These are phyloP conservation scores for Aureobasidium sp. DNA, from an alignment of 2,329 filamentous ascomycete species.

Conservation along the genomic window DNA sequence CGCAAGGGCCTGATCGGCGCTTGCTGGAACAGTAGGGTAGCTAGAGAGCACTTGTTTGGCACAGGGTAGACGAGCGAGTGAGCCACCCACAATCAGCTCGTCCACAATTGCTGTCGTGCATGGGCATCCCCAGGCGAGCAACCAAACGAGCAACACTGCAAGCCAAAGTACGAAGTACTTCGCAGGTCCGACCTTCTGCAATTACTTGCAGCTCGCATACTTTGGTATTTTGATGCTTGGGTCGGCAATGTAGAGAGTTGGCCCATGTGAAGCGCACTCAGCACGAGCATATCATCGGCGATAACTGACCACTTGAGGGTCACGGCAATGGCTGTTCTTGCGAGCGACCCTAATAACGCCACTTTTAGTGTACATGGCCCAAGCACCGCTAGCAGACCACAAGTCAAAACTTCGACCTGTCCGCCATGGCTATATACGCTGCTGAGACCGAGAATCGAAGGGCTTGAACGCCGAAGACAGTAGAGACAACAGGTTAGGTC, in stretches of 20 bases:
- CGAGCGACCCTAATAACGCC: slow-evolving; percentile 11
- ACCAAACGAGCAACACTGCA: slow-evolving; percentile 10
- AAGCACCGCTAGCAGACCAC: slow-evolving; percentile 3
- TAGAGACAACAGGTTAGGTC: not conserved
- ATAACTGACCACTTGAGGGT: slow-evolving; percentile 7
- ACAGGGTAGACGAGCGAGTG: slow-evolving; percentile 5
- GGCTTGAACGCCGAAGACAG: not conserved
- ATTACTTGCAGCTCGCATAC: slow-evolving; percentile 15
- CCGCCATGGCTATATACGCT: not conserved
- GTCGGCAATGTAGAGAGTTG: slow-evolving; percentile 11
- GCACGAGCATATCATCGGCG: slow-evolving; percentile 12
- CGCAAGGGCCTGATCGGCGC: slow-evolving; percentile 16
- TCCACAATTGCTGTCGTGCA: not conserved
- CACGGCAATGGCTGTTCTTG: slow-evolving; percentile 5
- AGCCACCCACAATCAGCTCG: slow-evolving; percentile 3
- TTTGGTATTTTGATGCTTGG: slow-evolving; percentile 1
- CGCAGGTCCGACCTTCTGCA: not conserved
- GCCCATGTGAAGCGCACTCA: slow-evolving; percentile 3
- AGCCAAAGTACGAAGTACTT: slow-evolving; percentile 1
- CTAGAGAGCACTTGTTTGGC: slow-evolving; percentile 8
- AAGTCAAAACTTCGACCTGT: not conserved
- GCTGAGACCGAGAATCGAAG: not conserved
- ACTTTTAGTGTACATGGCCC: slow-evolving; percentile 11
- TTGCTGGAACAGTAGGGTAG: slow-evolving; percentile 3
- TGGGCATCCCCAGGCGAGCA: slow-evolving; percentile 1